These are phyloP conservation scores for Cyberlindnera saturnus DNA, from an alignment of 805 yeast species.

Conservation along the genomic window DNA sequence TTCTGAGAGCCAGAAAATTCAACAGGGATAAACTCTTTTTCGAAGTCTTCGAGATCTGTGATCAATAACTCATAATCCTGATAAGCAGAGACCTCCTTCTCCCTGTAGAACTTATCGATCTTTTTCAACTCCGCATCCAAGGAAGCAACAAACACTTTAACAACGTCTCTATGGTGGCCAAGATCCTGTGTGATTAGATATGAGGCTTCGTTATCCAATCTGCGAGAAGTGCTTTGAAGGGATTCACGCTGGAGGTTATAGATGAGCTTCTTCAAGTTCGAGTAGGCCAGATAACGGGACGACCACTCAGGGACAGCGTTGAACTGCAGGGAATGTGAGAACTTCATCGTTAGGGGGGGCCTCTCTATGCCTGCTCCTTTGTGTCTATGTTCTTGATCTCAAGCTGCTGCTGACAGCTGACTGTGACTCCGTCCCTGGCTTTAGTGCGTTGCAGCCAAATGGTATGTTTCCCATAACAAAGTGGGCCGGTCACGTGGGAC, in stretches of 20 bases:
- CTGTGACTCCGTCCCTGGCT: too few relatives aligned
- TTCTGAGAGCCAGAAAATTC: neutral
- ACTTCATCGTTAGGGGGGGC: constrained; percentile 58
- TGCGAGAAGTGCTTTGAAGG: constrained; percentile 12
- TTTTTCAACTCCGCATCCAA: constrained; percentile 72
- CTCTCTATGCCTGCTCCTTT: too few relatives aligned
- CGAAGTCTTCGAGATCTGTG: constrained; percentile 61
- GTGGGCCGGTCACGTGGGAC: too few relatives aligned
- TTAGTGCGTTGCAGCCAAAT: too few relatives aligned
- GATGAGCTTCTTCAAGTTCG: constrained; percentile 77
- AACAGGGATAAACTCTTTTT: constrained; percentile 19
- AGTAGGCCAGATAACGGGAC: constrained; percentile 83
- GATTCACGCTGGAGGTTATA: constrained; percentile 74
- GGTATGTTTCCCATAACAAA: too few relatives aligned
- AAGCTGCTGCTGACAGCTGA: too few relatives aligned
- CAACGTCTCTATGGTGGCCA: constrained; percentile 38
- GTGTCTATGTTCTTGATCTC: too few relatives aligned
- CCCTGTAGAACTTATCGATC: constrained; percentile 66
- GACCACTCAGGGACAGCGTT: constrained; percentile 99
- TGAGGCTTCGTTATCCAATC: constrained; percentile 17
- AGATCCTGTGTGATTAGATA: constrained; percentile 28
- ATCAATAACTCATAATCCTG: constrained; percentile 49
- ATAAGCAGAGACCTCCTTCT: constrained; percentile 56
- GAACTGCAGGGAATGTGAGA: constrained; percentile 90
- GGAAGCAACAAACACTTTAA: constrained; percentile 58